Percentiles rank a stretch among this genome's conserved stretches.
phyloP scores from a whole-genome alignment of 2,329 filamentous ascomycete species.

The Dothideomycetes sp. region DNA sequence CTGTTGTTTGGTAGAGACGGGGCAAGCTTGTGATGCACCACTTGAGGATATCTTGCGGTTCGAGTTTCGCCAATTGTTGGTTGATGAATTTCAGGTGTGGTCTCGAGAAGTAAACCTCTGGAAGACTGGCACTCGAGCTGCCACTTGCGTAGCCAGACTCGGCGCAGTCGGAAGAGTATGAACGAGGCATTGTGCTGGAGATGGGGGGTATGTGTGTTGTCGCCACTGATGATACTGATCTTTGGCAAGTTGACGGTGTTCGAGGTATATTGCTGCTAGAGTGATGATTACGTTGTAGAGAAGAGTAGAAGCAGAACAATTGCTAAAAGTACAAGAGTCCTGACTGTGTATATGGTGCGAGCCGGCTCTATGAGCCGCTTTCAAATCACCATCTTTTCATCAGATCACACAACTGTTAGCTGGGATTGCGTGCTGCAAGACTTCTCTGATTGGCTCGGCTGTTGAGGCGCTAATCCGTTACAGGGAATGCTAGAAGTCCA shows the following conservation, averaged over 20 bases:
- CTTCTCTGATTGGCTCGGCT: neutral
- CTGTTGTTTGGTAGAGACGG: constrained; percentile 55
- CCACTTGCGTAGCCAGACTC: constrained; percentile 82
- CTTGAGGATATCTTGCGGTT: constrained; percentile 76
- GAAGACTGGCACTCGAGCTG: constrained; percentile 52
- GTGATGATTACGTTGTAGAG: no score
- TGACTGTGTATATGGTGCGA: neutral
- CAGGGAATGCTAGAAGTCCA: no score
- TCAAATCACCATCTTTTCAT: neutral
- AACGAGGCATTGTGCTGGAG: constrained; percentile 8
- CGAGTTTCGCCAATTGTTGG: constrained; percentile 73
- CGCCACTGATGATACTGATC: no score
- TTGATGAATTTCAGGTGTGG: constrained; percentile 87
- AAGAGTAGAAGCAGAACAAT: no score
- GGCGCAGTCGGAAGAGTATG: constrained; percentile 25
- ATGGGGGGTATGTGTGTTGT: neutral
- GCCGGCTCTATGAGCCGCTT: neutral
- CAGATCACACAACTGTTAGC: neutral
- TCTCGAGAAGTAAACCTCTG: constrained; percentile 75
- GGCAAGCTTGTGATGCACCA: constrained; percentile 90
- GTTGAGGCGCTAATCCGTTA: neutral
- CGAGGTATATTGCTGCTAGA: neutral
- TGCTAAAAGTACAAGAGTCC: neutral
- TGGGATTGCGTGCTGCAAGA: neutral
- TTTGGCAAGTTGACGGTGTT: neutral